Base-by-base conservation (phyloP, 495 filamentous ascomycete genomes). In the Pseudoneurospora amorphoporcata region DNA sequence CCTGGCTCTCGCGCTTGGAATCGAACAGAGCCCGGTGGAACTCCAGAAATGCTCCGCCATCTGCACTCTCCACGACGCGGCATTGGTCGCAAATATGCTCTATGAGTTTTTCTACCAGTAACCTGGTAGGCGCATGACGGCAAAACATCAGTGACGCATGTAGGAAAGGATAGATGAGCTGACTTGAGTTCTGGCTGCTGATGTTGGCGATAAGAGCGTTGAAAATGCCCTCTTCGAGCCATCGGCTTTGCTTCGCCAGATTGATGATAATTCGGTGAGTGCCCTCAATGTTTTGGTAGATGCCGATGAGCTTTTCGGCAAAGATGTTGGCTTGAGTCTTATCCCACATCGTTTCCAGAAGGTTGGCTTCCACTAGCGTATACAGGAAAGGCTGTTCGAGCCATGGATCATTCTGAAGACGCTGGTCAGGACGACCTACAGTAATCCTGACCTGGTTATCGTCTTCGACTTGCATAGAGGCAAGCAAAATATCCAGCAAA, bases 401-500 rank as follows among this genome's bases (percentile, higher is more conserved):
- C 65, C 75, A 71, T 38, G 61, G 17, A 43, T 72, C 47, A 72
- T 68, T 53, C 14, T 65, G 79, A 83, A 76, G 69, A 72, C 80
- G 69, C 72, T 77, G 39, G 14, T 73, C 29, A 41, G 69, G 37
- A 45, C 74, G 16, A 7, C 68, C n/a, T 2, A 68, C 42, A 2
- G 45, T 42, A 14, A 69, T 17, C 3, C 75, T 69, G 0, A 72
- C 72, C 4, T 29, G 19, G 4, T 72, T 65, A 3, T 43, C 70
- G 68, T 72, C 73, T 16, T 37, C 7, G 7, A 78, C 38, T 42
- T 87, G 86, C 72, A 89, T 85, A 35, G 70, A 75, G n/a, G 79
- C 71, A 19, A 87, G 71, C n/a, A 88, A 75, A 38, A 76, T 75
- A 58, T 91, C 87, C 4, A 91, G 38, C 32, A 92, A 78, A 1